Evolutionary conservation across 768 basidiomycete genomes (phyloP).

Genomic region (Tylopilus vinaceipallidus): DNA sequence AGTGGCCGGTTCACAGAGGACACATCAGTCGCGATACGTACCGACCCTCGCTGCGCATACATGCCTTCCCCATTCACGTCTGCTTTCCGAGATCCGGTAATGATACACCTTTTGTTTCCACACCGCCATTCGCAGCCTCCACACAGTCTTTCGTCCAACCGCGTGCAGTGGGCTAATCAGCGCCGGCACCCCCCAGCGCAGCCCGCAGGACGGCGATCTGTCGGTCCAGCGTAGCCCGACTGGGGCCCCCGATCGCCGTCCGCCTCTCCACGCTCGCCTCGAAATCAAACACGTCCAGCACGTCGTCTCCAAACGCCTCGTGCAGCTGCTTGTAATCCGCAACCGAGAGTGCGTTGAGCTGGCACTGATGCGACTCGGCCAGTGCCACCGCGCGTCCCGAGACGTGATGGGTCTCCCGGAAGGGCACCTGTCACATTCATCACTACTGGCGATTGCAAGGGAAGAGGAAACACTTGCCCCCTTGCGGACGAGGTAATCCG

Average conservation of each 20-base stretch:
- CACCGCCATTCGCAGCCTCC: too few relatives aligned
- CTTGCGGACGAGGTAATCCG: conserved; percentile 98
- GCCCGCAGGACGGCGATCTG: conserved; percentile 78
- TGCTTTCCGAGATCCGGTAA: too few relatives aligned
- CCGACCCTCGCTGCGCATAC: too few relatives aligned
- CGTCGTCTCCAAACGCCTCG: conserved; percentile 77
- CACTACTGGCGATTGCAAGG: neutral
- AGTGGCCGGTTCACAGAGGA: too few relatives aligned
- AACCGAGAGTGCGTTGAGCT: conserved; percentile 77
- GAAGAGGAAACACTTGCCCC: conserved; percentile 59
- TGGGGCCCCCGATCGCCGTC: conserved; percentile 90
- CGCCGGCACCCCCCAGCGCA: conserved; percentile 39
- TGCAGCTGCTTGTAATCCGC: conserved; percentile 77
- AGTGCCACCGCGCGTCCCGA: conserved; percentile 95
- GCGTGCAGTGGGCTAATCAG: too few relatives aligned
- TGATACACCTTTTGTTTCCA: too few relatives aligned
- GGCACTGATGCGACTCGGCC: conserved; percentile 79
- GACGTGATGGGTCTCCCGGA: conserved; percentile 98
- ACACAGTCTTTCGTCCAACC: too few relatives aligned
- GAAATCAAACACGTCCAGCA: conserved; percentile 87
- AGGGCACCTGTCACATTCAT: conserved; percentile 68
- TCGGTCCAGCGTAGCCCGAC: conserved; percentile 76
- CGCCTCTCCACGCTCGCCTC: conserved; percentile 93
- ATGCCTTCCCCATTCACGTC: too few relatives aligned
- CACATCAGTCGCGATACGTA: too few relatives aligned